A percentile compares a stretch with the other conserved stretches of the same genome.
Evolutionary conservation across 148 eudicot species (phyloP).

Genomic region (Drosera capensis): DNA sequence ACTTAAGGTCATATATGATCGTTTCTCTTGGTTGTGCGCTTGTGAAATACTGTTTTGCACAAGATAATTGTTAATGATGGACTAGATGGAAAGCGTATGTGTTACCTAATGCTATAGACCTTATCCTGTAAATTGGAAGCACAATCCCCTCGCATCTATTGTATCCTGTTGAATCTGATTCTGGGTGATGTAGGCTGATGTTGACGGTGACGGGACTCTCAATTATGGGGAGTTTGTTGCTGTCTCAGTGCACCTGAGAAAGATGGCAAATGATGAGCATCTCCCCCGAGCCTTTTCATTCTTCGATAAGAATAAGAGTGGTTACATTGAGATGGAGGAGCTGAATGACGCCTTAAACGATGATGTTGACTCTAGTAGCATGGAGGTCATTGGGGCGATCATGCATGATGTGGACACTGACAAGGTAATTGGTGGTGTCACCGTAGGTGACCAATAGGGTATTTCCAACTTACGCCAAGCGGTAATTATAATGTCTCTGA

Average conservation of each 20-base stretch:
- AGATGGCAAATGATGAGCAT: slow-evolving; percentile 23
- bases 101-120: neutral
- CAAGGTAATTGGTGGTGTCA: slow-evolving; percentile 15
- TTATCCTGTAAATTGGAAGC: neutral
- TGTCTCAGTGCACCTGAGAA: slow-evolving; percentile 22
- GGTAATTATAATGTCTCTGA: neutral
- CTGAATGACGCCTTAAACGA: slow-evolving; percentile 19
- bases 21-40: neutral
- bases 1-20: neutral
- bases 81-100: too few species aligned
- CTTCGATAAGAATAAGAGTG: slow-evolving; percentile 19
- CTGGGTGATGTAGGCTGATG: slow-evolving; percentile 20
- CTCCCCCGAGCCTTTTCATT: slow-evolving; percentile 24
- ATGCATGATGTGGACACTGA: slow-evolving; percentile 28
- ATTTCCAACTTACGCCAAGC: neutral
- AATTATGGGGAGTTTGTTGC: slow-evolving; percentile 26
- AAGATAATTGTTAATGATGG: too few species aligned
- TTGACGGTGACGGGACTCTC: slow-evolving; percentile 19
- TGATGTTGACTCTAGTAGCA: slow-evolving; percentile 12
- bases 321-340: slow-evolving; percentile 31
- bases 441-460: neutral
- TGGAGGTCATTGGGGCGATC: slow-evolving; percentile 20
- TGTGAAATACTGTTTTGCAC: neutral
- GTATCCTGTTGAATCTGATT: neutral
- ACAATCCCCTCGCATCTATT: neutral